Evolutionary conservation across 352 stramenopile genomes (phyloP).

Genomic region (Phytophthora cactorum): DNA sequence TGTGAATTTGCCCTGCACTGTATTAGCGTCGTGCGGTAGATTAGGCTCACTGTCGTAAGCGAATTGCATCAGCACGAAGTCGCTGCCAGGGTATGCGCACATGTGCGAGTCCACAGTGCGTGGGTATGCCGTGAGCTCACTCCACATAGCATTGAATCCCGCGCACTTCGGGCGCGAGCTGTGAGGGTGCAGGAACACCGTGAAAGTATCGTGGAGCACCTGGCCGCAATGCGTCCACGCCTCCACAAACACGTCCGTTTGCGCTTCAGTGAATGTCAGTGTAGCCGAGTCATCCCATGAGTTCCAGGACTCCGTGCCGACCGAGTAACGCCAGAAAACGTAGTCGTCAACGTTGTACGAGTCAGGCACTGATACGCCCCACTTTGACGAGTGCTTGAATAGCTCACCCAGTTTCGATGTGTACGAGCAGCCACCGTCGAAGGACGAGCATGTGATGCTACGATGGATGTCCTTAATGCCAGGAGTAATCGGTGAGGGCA

Average conservation of each 20-base stretch:
- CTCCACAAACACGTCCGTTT: slow-evolving; percentile 51
- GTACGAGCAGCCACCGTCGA: slow-evolving; percentile 19
- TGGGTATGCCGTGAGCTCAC: slow-evolving; percentile 5
- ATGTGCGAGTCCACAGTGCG: slow-evolving; percentile 10
- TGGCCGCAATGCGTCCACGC: slow-evolving; percentile 62
- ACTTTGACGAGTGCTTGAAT: slow-evolving; percentile 8
- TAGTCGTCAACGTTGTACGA: slow-evolving; percentile 16
- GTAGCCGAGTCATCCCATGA: slow-evolving; percentile 2
- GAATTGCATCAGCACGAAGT: slow-evolving; percentile 31
- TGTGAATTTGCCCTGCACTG: slow-evolving; percentile 32
- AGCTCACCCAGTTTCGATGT: slow-evolving; percentile 12
- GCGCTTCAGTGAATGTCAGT: slow-evolving; percentile 33
- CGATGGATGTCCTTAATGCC: slow-evolving; percentile 16
- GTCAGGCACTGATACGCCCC: background rate
- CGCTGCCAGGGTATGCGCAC: slow-evolving; percentile 29
- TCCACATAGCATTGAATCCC: slow-evolving; percentile 28
- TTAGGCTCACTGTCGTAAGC: slow-evolving; percentile 18
- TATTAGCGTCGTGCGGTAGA: slow-evolving; percentile 1
- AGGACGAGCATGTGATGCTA: slow-evolving; percentile 23
- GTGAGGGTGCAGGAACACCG: slow-evolving; percentile 44
- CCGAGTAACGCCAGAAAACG: slow-evolving; percentile 63
- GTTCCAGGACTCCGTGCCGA: slow-evolving; percentile 17
- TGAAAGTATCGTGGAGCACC: slow-evolving; percentile 32
- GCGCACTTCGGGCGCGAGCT: slow-evolving; percentile 22
- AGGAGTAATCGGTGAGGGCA: slow-evolving; percentile 5